These are phyloP conservation scores for Colletotrichum karsti DNA, from an alignment of 2,329 filamentous ascomycete species.

Conservation along the genomic window DNA sequence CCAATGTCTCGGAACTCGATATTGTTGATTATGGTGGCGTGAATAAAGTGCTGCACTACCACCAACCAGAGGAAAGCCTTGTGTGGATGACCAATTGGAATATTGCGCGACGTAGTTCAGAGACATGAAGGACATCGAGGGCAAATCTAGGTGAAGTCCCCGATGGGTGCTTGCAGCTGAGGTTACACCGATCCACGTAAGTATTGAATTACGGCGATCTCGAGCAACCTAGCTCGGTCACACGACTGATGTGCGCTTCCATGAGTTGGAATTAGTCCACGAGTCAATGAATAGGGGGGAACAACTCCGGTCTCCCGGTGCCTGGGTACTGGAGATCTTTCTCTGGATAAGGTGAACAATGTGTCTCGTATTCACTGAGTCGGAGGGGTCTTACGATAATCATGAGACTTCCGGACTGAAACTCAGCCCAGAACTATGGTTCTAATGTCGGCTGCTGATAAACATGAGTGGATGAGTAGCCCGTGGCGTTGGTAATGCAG, in stretches of 20 bases:
- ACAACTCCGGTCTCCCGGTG: neutral
- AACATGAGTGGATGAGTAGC: neutral
- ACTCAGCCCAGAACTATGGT: neutral
- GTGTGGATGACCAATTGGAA: neutral
- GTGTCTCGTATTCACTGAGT: neutral
- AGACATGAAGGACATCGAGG: neutral
- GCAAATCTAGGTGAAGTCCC: neutral
- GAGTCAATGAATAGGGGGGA: neutral
- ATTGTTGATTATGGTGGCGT: neutral
- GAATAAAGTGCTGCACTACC: neutral
- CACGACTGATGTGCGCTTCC: neutral
- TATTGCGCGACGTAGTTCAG: neutral
- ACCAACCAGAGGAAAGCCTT: neutral
- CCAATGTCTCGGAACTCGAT: constrained; percentile 30
- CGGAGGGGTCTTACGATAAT: neutral
- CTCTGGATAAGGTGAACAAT: neutral
- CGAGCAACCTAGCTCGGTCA: neutral
- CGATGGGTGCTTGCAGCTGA: constrained; percentile 3
- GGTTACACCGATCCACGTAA: constrained; percentile 12
- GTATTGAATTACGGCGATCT: constrained; percentile 21
- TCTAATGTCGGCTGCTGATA: neutral
- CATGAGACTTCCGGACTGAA: neutral
- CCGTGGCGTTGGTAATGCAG: neutral
- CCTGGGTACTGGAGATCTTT: constrained; percentile 9
- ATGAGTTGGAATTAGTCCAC: constrained; percentile 13